Evolutionary conservation across 2,329 filamentous ascomycete genomes (phyloP), one percentile per base, ranked within the genome.

Genomic region (Neurospora sp.): DNA sequence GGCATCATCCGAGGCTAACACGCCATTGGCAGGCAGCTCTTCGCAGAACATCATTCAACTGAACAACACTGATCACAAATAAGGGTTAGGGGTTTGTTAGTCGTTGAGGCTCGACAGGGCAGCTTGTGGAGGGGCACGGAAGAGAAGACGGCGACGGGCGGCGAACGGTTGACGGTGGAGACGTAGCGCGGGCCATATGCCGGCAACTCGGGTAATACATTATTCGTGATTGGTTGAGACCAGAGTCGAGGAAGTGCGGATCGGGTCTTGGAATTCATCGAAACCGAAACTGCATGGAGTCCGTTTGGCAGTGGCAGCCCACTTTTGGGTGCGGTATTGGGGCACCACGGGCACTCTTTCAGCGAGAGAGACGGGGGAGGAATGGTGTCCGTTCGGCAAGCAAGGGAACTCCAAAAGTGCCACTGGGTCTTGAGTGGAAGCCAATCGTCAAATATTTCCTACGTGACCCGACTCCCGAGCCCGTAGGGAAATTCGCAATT

Each of bases 181-280:
- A 43, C 17, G 42, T 62, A 66, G 72, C 71, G 72, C 74, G 73
- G 73, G 70, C 72, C 71, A 71, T 62, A 42, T 71, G 69, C 73
- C 76, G 76, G 76, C 74, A 76, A 74, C 76, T 77, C 76, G 76
- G 76, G 74, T 78, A 78, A 78, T 77, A 73, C 73, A 68, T 68
- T 43, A 40, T 36, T 69, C 68, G 67, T 76, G 76, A 78, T 78
- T 77, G 75, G 76, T 43, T 68, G 40, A 13, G 69, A 66, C 38
- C 17, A 67, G 5, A 69, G 40, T 71, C 43, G 71, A 40, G 52
- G n/a, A 19, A 19, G 67, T 67, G 67, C 62, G 68, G 69, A 67
- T 71, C 68, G 68, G 69, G 46, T 71, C 67, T 43, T 38, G 67
- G 67, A 70, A 68, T 67, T 52, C 28, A 68, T 71, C 68, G 67